Evolutionary conservation across 768 basidiomycete genomes (phyloP), one percentile per base, ranked within the genome.

Genomic region (Plicaturopsis crispa): DNA sequence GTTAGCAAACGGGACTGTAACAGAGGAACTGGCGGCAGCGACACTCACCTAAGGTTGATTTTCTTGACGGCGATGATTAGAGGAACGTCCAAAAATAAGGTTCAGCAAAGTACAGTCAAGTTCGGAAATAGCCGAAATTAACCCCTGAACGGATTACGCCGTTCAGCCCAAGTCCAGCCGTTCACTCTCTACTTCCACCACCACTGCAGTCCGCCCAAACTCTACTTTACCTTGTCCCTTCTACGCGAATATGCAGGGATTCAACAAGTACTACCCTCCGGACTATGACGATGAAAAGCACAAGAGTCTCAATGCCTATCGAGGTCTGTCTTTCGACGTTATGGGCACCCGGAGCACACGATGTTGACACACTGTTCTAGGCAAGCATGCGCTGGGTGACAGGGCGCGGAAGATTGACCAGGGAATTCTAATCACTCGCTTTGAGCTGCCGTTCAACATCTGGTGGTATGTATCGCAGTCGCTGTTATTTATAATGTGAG

Each of bases 391-490:
- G 1, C 63, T 96, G 6, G 90, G 91, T 11, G 85, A 88, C 60
- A 70, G 96, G 44, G 96, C 97, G 12, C 78, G 94, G 22, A 97
- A 98, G 65, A 65, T 98, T 24, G 93, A 96, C 61, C 82, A 97
- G 59, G 96, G 96, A 0, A 92, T 98, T 47, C 70, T 99, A 32
- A 92, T 99, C 39, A 85, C 83, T 16, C 84, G 94, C 17, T 99
- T 98, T 53, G 96, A 98, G 56, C 62, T 98, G 11, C 93, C 93
- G 0, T 97, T 90, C 66, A 96, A 93, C 51, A 91, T 92, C 46
- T 92, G 88, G 90, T 93, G 90, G 89, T 91, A 66, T 24, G 80
- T 63, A 10, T 37, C 6, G 13, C 17, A 10, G 21, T 28, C 5
- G 19, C 23, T 17, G 31, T 19, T 33, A 28, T 36, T 19, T 10